Base-by-base conservation (phyloP, 331 rosid species). In the Stylosanthes scabra region DNA sequence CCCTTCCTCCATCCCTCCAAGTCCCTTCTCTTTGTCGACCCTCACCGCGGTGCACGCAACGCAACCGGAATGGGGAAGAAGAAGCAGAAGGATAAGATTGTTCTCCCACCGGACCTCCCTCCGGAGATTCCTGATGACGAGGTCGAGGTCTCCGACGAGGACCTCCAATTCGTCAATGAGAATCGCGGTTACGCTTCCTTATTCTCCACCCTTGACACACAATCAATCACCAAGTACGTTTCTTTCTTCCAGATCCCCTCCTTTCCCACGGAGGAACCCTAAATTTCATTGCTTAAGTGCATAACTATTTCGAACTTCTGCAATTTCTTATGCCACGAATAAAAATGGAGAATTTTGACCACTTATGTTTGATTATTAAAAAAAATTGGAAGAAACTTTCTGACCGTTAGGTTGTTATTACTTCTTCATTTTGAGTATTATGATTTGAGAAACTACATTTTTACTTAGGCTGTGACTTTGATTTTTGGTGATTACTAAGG, bases 71-170 rank as follows among this genome's bases (percentile, higher is more conserved):
- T 89, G 98, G 86, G 87, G 74, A 83, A 75, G n/a, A n/a, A n/a
- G 54, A 45, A 45, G 78, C 83, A 78, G 80, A 87, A 83, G 82
- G 79, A 82, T 75, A 92, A 84, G 84, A 75, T 91, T 9, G 62
- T 89, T 57, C 91, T 94, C 2, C 99, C 99, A 34, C 99, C 97
- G 69, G 96, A 86, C 3, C 97, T 94, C 28, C 99, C 99, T 8
- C 97, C 97, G 55, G 99, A 94, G 66, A 25, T 88, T 2, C 37
- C 85, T 0, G 97, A 94, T 25, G 97, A 94, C 2, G 97, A 94
- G 64, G 79, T 94, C 9, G 89, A 89, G 72, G 81, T 89, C 63
- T 94, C 99, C 60, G 97, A 94, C 46, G 99, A 94, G 78, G 99
- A 94, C 80, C 28, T 83, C 61, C 73, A 77, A 59, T 94, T 86